A percentile compares a stretch with the other conserved stretches of the same genome.
phyloP scores from a whole-genome alignment of 257 asterid genomes.

The Solanum sejunctum region DNA sequence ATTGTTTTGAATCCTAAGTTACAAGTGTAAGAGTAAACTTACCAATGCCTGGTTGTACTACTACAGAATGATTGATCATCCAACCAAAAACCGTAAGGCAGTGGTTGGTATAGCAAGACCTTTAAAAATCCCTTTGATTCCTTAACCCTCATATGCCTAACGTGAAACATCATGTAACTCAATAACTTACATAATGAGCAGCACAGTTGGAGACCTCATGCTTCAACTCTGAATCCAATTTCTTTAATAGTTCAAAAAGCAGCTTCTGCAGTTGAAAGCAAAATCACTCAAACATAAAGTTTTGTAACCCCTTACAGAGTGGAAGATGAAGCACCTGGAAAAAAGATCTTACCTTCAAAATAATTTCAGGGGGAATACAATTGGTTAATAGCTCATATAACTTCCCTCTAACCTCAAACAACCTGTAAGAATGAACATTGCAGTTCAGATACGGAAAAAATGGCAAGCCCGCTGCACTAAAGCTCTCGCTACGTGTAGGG shows the following conservation, averaged over 20 bases:
- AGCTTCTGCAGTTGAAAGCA: conserved; percentile 52
- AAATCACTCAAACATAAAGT: neutral
- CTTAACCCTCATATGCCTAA: neutral
- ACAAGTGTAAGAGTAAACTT: neutral
- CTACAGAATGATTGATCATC: neutral
- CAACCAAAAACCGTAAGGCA: neutral
- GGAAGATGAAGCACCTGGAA: conserved; percentile 1
- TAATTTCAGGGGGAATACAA: conserved; percentile 89
- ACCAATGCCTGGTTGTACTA: neutral
- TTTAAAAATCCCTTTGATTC: neutral
- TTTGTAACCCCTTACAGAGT: neutral
- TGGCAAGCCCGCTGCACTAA: too few relatives aligned
- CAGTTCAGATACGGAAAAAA: neutral
- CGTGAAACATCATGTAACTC: neutral
- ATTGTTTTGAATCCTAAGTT: neutral
- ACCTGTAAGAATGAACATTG: conserved; percentile 28
- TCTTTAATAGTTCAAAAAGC: conserved; percentile 74
- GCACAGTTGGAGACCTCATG: conserved; percentile 91
- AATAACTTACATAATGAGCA: conserved; percentile 76
- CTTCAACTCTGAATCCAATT: conserved; percentile 87
- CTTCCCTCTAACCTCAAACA: conserved; percentile 92
- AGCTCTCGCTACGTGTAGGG: too few relatives aligned
- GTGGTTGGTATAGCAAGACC: neutral
- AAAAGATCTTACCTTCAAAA: conserved; percentile 47
- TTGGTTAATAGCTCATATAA: conserved; percentile 82